Evolutionary conservation across 192 early-diverging fungal species (phyloP), one percentile per base, ranked within the genome.

Genomic region (Dissophora ornata): DNA sequence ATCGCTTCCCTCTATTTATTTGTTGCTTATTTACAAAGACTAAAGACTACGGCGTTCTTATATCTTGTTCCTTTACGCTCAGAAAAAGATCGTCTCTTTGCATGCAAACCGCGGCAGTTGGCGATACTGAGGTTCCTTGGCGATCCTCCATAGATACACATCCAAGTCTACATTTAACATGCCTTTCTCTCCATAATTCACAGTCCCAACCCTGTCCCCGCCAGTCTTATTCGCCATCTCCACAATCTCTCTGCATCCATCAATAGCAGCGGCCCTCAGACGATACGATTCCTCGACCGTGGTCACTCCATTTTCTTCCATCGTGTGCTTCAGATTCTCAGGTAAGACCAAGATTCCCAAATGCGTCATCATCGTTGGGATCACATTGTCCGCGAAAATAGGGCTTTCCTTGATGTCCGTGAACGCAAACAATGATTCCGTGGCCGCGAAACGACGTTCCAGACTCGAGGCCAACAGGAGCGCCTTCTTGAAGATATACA

Each of bases 401-500:
- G 94, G 92, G 67, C 92, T 70, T 0, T 83, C 68, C 47, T 79
- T 60, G 26, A 92, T 82, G 57, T 93, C 92, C 6, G 57, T 66
- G 60, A 95, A 94, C 40, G 82, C 79, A 74, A 95, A 95, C 3
- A 73, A 81, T 1, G 50, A 44, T 26, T 89, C 79, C 6, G 79
- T 69, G 10, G 79, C 71, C 4, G 80, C 75, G 71, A 95, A 93
- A 4, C 84, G 82, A 51, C 85, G 71, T 55, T 82, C 85, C 5
- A 94, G 68, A 29, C 88, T 88, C 38, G 84, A 86, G 4, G 86
- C 88, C 18, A 95, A 75, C 13, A 93, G 80, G 62, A 95, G 88
- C 0, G 93, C 91, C 77, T 91, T 90, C 55, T 92, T 92, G 77
- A 93, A 91, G 12, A 95, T 50, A 73, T 93, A 96, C 0, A 92